Evolutionary conservation across 257 asterid genomes (phyloP), one percentile per base, ranked within the genome.

Genomic region (Przewalskia tangutica): DNA sequence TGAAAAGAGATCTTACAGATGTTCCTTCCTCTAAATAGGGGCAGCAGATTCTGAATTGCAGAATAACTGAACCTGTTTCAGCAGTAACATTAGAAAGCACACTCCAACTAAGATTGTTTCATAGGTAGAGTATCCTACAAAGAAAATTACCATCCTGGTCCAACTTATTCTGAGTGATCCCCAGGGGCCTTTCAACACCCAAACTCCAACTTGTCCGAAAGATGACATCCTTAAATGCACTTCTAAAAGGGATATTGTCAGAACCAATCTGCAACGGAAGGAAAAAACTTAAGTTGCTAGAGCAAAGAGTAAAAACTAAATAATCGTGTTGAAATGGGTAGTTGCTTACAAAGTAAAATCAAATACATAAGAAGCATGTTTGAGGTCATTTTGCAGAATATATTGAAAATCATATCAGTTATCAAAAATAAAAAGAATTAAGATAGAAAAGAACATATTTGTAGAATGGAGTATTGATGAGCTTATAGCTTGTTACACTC

Each of bases 171-270:
- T 81, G 85, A 87, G 63, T 84, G 60, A 85, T 82, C 75, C 87
- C 93, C 46, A 60, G 87, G 81, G 94, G 86, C 81, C 81, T 89
- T 83, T 91, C 92, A 46, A 86, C 85, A 51, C 86, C 84, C 11
- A 87, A 86, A 67, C 71, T 84, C 91, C 85, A 84, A 86, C 88
- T 89, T 70, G 79, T 84, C 23, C 88, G 86, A 86, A 91, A 96
- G 83, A 96, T 94, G 82, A 91, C 98, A 84, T 94, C 82, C 88
- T 92, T 94, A 81, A 96, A 96, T 83, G 98, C 99, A 89, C 99
- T 96, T 86, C 87, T 91, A 81, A 91, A 91, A 66, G 97, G 91
- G 78, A 96, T 88, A 84, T 86, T 93, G 83, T 93, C 98, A 13
- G 98, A 87, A 70, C 97, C 97, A 82, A 88, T 89, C 99, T 96